These are phyloP conservation scores for Candida xiaguanensis DNA, from an alignment of 805 yeast species.

Conservation along the genomic window DNA sequence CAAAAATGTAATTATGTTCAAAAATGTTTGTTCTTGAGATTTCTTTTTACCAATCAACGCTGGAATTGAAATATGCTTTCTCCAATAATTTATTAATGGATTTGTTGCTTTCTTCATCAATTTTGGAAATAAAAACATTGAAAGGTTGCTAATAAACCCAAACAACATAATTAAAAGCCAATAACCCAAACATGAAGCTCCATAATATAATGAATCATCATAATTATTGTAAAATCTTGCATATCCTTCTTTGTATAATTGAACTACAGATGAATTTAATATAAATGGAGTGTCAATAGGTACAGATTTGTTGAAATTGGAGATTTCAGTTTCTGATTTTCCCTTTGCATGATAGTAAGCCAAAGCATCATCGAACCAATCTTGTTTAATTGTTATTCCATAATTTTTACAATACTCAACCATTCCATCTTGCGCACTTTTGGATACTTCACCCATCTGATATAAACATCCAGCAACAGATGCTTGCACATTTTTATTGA, in stretches of 20 bases:
- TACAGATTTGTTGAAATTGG: slow-evolving; percentile 18
- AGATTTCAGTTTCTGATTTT: slow-evolving; percentile 14
- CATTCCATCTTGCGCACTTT: slow-evolving; percentile 6
- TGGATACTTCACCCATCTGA: slow-evolving; percentile 10
- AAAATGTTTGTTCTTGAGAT: slow-evolving; percentile 8
- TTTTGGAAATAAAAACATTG: slow-evolving; percentile 35
- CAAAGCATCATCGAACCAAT: slow-evolving; percentile 14
- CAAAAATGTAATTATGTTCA: slow-evolving; percentile 11
- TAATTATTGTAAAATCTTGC: slow-evolving; percentile 20
- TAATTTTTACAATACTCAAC: slow-evolving; percentile 19
- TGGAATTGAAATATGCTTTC: slow-evolving; percentile 24
- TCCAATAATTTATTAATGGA: slow-evolving; percentile 17
- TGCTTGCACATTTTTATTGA: slow-evolving; percentile 22
- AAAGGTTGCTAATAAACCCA: slow-evolving; percentile 41
- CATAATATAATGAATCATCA: slow-evolving; percentile 39
- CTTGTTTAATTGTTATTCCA: slow-evolving; percentile 18
- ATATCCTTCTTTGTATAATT: slow-evolving; percentile 14
- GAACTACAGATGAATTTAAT: slow-evolving; percentile 12
- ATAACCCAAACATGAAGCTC: slow-evolving; percentile 43
- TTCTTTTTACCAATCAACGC: slow-evolving; percentile 19
- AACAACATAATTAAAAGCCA: slow-evolving; percentile 45
- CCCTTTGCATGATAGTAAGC: slow-evolving; percentile 15
- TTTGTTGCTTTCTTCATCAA: slow-evolving; percentile 27
- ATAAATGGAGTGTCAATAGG: slow-evolving; percentile 22
- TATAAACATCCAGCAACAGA: slow-evolving; percentile 27